These are phyloP conservation scores for Aureobasidium sp. DNA, from an alignment of 2,329 filamentous ascomycete genomes.

Conservation along the genomic window DNA sequence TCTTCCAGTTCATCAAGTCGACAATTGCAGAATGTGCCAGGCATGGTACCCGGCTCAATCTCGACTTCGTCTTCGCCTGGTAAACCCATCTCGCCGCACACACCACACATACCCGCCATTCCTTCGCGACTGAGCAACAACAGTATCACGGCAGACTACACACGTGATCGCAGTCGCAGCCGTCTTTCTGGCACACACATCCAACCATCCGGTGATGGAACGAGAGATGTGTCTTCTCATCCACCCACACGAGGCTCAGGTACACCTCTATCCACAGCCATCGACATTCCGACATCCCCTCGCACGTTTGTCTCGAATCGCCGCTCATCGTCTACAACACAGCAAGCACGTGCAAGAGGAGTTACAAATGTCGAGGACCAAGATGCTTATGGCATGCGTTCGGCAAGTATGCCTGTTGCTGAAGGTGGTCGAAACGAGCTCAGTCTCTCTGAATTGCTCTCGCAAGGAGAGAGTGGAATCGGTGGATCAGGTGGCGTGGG, in stretches of 20 bases:
- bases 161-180: slow-evolving; percentile 20
- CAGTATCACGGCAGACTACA: slow-evolving; percentile 59
- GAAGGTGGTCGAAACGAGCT: slow-evolving; percentile 51
- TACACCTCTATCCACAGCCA: slow-evolving; percentile 48
- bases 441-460: slow-evolving; percentile 53
- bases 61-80: slow-evolving; percentile 78
- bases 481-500: neutral
- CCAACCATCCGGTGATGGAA: slow-evolving; percentile 15
- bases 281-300: slow-evolving; percentile 67
- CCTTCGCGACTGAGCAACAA: slow-evolving; percentile 90
- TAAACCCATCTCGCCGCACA: slow-evolving; percentile 83
- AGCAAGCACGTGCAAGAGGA: slow-evolving; percentile 52
- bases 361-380: slow-evolving; percentile 44
- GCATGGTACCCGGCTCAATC: slow-evolving; percentile 57
- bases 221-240: neutral
- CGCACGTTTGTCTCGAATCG: slow-evolving; percentile 45
- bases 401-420: slow-evolving; percentile 60
- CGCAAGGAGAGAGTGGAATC: slow-evolving; percentile 5
- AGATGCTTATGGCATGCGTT: slow-evolving; percentile 56
- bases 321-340: slow-evolving; percentile 61
- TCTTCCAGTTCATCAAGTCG: slow-evolving; percentile 73
- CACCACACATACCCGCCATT: slow-evolving; percentile 86
- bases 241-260: slow-evolving; percentile 6
- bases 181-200: slow-evolving; percentile 18
- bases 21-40: slow-evolving; percentile 58